phyloP scores from a whole-genome alignment of 179 eudicot genomes.

The Spinacia oleracea region DNA sequence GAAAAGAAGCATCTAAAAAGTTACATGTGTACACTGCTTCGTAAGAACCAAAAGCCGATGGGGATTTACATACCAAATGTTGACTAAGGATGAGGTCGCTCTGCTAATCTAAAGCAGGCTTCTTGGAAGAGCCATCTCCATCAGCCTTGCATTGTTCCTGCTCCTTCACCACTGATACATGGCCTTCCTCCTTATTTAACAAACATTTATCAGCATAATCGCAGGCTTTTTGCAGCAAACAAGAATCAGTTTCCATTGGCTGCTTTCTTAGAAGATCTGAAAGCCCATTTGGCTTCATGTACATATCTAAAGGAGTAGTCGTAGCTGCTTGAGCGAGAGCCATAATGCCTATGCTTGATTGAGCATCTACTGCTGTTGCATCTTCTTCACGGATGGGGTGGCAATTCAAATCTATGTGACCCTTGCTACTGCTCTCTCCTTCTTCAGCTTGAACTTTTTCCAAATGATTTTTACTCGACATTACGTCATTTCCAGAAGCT shows the following conservation, averaged over 20 bases:
- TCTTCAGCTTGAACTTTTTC: constrained; percentile 35
- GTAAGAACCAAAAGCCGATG: constrained; percentile 3
- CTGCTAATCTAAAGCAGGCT: constrained; percentile 11
- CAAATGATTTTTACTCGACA: constrained; percentile 26
- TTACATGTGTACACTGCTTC: constrained; percentile 19
- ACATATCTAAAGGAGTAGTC: constrained; percentile 38
- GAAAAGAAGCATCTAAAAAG: not conserved
- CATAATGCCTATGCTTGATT: constrained; percentile 32
- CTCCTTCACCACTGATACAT: constrained; percentile 7
- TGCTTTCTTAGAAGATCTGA: constrained; percentile 22
- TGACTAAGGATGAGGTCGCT: constrained; percentile 12
- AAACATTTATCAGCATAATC: constrained; percentile 22
- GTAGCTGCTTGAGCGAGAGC: constrained; percentile 40
- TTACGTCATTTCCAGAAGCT: constrained; percentile 23
- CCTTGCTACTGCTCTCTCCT: constrained; percentile 46
- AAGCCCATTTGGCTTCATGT: constrained; percentile 34
- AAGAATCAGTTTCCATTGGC: constrained; percentile 28
- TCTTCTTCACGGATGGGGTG: constrained; percentile 74
- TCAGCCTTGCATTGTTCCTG: constrained; percentile 23
- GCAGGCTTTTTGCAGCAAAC: constrained; percentile 30
- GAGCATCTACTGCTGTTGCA: constrained; percentile 30
- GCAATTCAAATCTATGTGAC: constrained; percentile 70
- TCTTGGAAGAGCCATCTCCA: constrained; percentile 24
- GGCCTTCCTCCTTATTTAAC: constrained; percentile 13
- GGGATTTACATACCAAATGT: constrained; percentile 22